Conservation (phyloP, 352 stramenopile genomes). For the Elongisporangium undulatum region DNA sequence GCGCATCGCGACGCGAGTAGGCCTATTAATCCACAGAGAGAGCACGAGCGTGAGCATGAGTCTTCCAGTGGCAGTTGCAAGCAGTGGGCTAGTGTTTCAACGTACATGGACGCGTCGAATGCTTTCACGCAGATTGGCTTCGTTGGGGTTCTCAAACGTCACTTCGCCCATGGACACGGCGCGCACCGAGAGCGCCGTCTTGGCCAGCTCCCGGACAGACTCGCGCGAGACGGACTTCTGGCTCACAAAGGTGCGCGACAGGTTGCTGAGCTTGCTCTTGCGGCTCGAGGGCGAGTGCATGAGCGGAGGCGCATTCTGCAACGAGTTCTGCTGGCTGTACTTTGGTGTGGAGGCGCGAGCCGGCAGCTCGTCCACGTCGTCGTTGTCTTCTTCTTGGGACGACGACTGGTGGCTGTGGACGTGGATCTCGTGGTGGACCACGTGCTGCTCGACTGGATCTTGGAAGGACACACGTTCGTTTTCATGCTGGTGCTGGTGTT, state of each 20-base stretch:
- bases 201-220: constrained; percentile 60
- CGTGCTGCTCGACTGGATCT: neutral
- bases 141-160: constrained; percentile 62
- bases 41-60: neutral
- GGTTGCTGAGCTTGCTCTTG: constrained; percentile 12
- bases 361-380: neutral
- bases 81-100: neutral
- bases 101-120: constrained; percentile 69
- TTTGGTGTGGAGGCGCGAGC: neutral
- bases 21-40: constrained; percentile 20
- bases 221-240: constrained; percentile 32
- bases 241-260: constrained; percentile 25
- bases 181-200: constrained; percentile 60
- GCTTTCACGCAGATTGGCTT: constrained; percentile 62
- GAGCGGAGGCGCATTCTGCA: neutral
- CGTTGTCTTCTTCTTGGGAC: neutral
- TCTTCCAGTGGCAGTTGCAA: neutral
- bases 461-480: neutral
- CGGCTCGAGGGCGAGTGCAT: constrained; percentile 2
- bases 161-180: constrained; percentile 74
- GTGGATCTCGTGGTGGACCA: neutral
- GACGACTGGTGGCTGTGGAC: neutral
- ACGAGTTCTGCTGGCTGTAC: neutral
- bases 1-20: constrained; percentile 69
- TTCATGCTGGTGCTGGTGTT: neutral